These are phyloP conservation scores for Hypoxylon trugodes DNA, from an alignment of 495 filamentous ascomycete species.

Conservation along the genomic window DNA sequence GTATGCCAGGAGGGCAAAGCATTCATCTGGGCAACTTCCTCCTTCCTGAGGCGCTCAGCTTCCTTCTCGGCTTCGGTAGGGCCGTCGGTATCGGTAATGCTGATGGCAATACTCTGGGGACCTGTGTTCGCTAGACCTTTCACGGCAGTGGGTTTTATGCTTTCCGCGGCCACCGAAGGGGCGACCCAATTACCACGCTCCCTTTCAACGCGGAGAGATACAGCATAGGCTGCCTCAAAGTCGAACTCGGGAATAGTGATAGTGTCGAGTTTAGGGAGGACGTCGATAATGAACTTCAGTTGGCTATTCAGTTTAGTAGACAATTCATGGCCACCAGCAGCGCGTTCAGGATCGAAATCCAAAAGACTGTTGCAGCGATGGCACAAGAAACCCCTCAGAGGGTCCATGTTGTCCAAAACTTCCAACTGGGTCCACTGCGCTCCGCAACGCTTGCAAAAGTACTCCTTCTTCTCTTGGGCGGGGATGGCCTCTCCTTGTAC, in stretches of 20 bases:
- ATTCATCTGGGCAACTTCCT: conserved; percentile 81
- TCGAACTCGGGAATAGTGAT: conserved; percentile 84
- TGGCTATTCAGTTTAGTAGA: conserved; percentile 87
- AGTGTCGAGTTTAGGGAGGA: conserved; percentile 86
- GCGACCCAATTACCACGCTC: conserved; percentile 68
- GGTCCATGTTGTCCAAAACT: conserved; percentile 74
- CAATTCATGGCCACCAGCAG: conserved; percentile 81
- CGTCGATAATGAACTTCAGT: conserved; percentile 80
- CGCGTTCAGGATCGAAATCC: conserved; percentile 69
- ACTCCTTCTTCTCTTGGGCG: conserved; percentile 87
- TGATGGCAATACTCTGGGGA: conserved; percentile 77
- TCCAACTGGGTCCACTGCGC: conserved; percentile 86
- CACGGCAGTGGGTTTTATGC: conserved; percentile 69
- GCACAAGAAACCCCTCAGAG: conserved; percentile 76
- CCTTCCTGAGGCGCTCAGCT: conserved; percentile 76
- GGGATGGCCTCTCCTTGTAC: conserved; percentile 84
- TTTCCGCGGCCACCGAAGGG: conserved; percentile 60
- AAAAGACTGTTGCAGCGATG: conserved; percentile 79
- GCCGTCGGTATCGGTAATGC: conserved; percentile 75
- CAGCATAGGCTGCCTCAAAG: conserved; percentile 77
- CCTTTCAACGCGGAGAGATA: conserved; percentile 66
- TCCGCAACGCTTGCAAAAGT: conserved; percentile 80
- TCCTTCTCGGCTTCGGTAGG: conserved; percentile 77
- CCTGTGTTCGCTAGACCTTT: conserved; percentile 73
- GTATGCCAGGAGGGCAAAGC: conserved; percentile 89